phyloP scores from a whole-genome alignment of 495 filamentous ascomycete genomes.

The Penicillium waksmanii region DNA sequence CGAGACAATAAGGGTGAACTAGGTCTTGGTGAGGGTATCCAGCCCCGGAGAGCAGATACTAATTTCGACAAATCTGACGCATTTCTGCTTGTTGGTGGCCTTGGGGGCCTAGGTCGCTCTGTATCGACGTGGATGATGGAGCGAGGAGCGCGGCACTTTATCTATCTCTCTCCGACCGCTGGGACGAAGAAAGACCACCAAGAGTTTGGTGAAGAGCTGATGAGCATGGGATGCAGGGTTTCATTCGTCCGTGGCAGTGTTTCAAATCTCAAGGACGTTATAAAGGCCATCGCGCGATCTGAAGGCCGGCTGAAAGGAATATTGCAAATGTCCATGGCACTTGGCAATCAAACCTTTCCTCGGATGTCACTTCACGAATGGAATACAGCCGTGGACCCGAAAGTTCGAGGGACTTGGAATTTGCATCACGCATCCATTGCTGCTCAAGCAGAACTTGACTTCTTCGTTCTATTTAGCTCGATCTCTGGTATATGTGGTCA shows the following conservation, averaged over 20 bases:
- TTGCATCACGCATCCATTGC: background rate
- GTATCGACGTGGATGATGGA: slow-evolving; percentile 60
- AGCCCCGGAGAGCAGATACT: background rate
- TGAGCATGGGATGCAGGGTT: slow-evolving; percentile 4
- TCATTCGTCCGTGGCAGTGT: slow-evolving; percentile 2
- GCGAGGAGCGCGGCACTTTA: slow-evolving; percentile 56
- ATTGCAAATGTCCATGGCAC: slow-evolving; percentile 4
- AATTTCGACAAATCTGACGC: background rate
- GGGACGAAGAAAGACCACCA: slow-evolving; percentile 21
- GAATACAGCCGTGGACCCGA: background rate
- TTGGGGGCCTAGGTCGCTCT: slow-evolving; percentile 59
- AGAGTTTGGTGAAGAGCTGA: background rate
- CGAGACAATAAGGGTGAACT: background rate
- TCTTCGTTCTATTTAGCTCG: slow-evolving; percentile 48
- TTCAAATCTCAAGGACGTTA: slow-evolving; percentile 6
- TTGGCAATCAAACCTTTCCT: slow-evolving; percentile 3
- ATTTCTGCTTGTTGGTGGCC: slow-evolving; percentile 31
- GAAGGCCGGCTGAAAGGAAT: background rate
- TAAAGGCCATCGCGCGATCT: background rate
- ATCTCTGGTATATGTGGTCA: slow-evolving; percentile 34
- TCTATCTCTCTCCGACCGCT: slow-evolving; percentile 47
- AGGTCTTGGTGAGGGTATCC: background rate
- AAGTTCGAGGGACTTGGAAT: slow-evolving; percentile 7
- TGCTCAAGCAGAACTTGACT: slow-evolving; percentile 34
- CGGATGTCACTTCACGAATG: slow-evolving; percentile 3